Evolutionary conservation across 768 basidiomycete species (phyloP), one percentile per base, ranked within the genome.

Genomic region (Auriscalpium vulgare): DNA sequence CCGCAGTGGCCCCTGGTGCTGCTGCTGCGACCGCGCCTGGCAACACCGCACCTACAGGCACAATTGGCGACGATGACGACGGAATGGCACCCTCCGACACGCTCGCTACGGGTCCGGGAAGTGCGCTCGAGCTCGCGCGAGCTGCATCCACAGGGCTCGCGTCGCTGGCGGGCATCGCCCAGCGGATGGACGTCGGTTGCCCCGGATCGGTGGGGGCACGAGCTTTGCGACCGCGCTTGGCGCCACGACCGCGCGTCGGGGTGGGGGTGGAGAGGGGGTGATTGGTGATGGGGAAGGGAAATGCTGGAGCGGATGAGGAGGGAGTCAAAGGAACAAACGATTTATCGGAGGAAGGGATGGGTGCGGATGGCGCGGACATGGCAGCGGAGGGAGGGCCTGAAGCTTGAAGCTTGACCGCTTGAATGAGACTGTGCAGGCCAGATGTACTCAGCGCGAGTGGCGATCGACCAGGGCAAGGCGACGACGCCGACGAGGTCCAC

Each of bases 161-260:
- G 4, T 13, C 14, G 40, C 14, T 8, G 13, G 40, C 40, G 40
- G 40, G 40, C 17, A 14, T 9, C 40, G 40, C 17, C 40, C 40
- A 43, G 13, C 40, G 40, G 59, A 23, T 62, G 60, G 11, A 63
- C 54, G 38, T 58, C 56, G 8, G 62, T 50, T 21, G 55, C 49
- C 7, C 52, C 58, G 29, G 44, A 57, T 43, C 40, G 14, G 54
- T 56, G 5, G 66, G 57, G 40, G 61, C 64, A 59, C 67, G 66
- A 35, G 69, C 68, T 37, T 71, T 71, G 6, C 69, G 65, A 10
- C 69, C 69, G 9, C 69, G 68, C 37, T 71, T 71, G 0, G 65
- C 61, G n/a, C 59, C 65, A 34, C 63, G 62, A 34, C 62, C 65
- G 43, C 64, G 50, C 1, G 47, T 45, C 6, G 59, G 55, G 10